phyloP scores from a whole-genome alignment of 1,139 yeast species.

The Pneumocystis wakefieldiae region DNA sequence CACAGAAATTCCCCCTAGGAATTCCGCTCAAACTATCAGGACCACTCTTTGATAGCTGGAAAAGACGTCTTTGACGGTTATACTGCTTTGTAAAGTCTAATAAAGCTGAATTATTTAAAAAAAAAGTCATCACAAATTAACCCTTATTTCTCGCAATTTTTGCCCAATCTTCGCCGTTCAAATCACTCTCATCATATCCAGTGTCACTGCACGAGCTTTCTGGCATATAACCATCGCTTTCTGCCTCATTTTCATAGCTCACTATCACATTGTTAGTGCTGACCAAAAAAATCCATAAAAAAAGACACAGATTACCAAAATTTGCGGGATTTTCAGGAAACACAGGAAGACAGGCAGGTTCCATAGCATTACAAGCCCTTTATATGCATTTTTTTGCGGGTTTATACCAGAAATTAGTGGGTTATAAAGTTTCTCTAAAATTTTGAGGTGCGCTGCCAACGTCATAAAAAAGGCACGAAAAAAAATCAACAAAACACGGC shows the following conservation, averaged over 20 bases:
- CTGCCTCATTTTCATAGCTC: not conserved
- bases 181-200: not conserved
- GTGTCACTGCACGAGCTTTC: not conserved
- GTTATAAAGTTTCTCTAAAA: not conserved
- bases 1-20: slow-evolving; percentile 5
- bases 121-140: not conserved
- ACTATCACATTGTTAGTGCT: not conserved
- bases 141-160: not conserved
- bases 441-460: not conserved
- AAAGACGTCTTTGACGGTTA: slow-evolving; percentile 7
- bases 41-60: not conserved
- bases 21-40: not conserved
- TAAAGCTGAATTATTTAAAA: not conserved
- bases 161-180: not conserved
- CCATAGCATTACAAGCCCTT: not conserved
- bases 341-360: too few species aligned
- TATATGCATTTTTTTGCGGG: not conserved
- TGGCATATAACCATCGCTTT: not conserved
- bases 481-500: not conserved
- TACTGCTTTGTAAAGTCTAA: slow-evolving; percentile 9
- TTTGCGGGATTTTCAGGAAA: too few species aligned
- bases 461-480: not conserved
- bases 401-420: not conserved
- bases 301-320: not conserved
- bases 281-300: not conserved